A percentile compares a stretch with the other conserved stretches of the same genome.
Conservation (phyloP, 768 basidiomycete genomes). For the Russula olivacea region DNA sequence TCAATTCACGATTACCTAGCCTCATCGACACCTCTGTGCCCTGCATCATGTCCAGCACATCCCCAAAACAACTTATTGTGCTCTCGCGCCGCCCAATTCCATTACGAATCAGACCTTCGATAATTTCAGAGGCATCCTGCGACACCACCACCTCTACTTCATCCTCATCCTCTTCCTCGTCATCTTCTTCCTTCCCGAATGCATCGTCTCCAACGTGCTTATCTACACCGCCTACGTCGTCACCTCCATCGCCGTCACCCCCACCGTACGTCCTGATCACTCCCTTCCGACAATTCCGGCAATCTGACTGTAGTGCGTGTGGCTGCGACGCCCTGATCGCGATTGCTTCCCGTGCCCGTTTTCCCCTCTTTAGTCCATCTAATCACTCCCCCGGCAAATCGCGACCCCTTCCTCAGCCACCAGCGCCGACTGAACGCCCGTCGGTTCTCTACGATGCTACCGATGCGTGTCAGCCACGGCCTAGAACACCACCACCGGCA, state of each 20-base stretch:
- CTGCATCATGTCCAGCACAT: constrained; percentile 2
- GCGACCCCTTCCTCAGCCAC: constrained; percentile 21
- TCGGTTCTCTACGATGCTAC: background rate
- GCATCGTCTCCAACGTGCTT: constrained; percentile 11
- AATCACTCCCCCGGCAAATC: constrained; percentile 17
- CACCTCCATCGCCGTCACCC: constrained; percentile 20
- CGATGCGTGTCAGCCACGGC: background rate
- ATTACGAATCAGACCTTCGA: constrained; percentile 17
- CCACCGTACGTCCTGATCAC: constrained; percentile 1
- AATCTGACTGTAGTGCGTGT: background rate
- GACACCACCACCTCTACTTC: constrained; percentile 16
- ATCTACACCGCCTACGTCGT: constrained; percentile 16
- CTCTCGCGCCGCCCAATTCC: constrained; percentile 6
- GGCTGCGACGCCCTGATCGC: constrained; percentile 2
- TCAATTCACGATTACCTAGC: constrained; percentile 8
- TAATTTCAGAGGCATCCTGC: constrained; percentile 19
- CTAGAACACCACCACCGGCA: constrained; percentile 17
- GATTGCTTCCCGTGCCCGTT: constrained; percentile 5
- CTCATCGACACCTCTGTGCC: background rate
- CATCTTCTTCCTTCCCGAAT: constrained; percentile 11
- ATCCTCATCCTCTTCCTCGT: constrained; percentile 12
- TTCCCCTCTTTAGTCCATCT: constrained; percentile 13
- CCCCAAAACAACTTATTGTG: background rate
- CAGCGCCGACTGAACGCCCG: background rate
- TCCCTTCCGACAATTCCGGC: background rate